Conservation (phyloP, 1,284 basidiomycete genomes). For the Grifola frondosa region DNA sequence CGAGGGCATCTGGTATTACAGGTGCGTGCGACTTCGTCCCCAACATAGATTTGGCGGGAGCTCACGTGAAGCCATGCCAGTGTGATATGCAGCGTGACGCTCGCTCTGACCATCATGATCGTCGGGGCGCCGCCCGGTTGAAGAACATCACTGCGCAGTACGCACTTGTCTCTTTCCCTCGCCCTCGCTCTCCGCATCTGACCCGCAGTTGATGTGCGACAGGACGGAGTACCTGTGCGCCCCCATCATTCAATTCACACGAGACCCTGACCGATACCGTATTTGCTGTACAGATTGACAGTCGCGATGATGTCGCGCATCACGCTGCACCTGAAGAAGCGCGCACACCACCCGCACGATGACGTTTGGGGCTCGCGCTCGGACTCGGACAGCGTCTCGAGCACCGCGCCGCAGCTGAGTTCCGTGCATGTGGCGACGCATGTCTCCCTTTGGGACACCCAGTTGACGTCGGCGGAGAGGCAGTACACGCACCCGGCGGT, state of each 20-base stretch:
- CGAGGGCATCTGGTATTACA: constrained; percentile 57
- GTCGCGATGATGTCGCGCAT: constrained; percentile 57
- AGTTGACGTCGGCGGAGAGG: background rate
- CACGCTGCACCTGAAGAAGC: constrained; percentile 43
- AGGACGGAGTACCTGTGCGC: constrained; percentile 53
- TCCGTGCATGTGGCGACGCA: background rate
- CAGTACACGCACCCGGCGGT: constrained; percentile 2
- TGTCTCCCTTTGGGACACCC: constrained; percentile 6
- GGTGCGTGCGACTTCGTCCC: constrained; percentile 36
- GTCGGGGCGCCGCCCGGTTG: constrained; percentile 40
- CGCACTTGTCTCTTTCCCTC: too few relatives aligned
- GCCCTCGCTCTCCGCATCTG: too few relatives aligned
- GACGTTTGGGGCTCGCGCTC: too few relatives aligned
- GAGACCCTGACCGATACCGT: background rate
- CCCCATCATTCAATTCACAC: background rate
- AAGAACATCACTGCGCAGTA: constrained; percentile 58
- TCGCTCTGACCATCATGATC: constrained; percentile 54
- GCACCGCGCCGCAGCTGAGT: background rate
- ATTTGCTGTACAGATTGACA: constrained; percentile 20
- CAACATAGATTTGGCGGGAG: too few relatives aligned
- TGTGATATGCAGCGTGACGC: constrained; percentile 51
- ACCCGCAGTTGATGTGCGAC: background rate
- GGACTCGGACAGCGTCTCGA: constrained; percentile 12
- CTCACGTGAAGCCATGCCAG: too few relatives aligned
- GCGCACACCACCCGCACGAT: constrained; percentile 8